Percentiles rank a stretch among this genome's conserved stretches.
Conservation (phyloP, 2,329 filamentous ascomycete species). For the Xylariomycetidae sp. region DNA sequence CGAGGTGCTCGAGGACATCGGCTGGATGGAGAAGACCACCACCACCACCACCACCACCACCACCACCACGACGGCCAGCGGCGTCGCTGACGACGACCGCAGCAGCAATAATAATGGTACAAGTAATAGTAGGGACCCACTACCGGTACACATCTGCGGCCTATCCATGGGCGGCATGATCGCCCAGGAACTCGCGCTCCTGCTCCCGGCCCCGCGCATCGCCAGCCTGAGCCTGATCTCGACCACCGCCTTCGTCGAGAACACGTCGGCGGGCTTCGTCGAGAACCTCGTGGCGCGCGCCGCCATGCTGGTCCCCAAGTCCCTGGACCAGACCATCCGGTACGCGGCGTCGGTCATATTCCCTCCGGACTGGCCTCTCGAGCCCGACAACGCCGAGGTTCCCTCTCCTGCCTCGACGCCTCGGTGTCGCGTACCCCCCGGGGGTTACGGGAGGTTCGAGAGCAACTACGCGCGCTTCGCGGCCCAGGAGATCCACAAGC, state of each 20-base stretch:
- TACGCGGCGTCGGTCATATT: conserved; percentile 65
- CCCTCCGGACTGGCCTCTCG: conserved; percentile 54
- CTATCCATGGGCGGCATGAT: conserved; percentile 92
- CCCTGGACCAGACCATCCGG: conserved; percentile 60
- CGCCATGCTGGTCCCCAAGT: conserved; percentile 63
- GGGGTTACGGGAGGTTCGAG: conserved; percentile 52
- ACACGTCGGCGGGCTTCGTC: conserved; percentile 55
- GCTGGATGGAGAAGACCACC: conserved; percentile 49
- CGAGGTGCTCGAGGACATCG: conserved; percentile 60
- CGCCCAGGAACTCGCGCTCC: conserved; percentile 73
- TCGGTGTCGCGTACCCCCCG: conserved; percentile 28
- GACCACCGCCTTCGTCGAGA: conserved; percentile 57
- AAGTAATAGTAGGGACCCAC: conserved; percentile 36
- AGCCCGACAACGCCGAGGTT: conserved; percentile 57
- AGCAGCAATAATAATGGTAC: conserved; percentile 4
- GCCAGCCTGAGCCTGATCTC: conserved; percentile 55
- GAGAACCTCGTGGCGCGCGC: conserved; percentile 59
- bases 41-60: not conserved
- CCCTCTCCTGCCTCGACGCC: conserved; percentile 46
- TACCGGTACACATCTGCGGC: conserved; percentile 62
- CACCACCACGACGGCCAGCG: conserved; percentile 23
- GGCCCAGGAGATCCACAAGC: conserved; percentile 73
- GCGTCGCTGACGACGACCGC: conserved; percentile 4
- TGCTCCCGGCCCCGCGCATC: conserved; percentile 47
- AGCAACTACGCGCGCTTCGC: conserved; percentile 80